These are phyloP conservation scores for Craterostigma plantagineum DNA, from an alignment of 257 asterid genomes.

Conservation along the genomic window DNA sequence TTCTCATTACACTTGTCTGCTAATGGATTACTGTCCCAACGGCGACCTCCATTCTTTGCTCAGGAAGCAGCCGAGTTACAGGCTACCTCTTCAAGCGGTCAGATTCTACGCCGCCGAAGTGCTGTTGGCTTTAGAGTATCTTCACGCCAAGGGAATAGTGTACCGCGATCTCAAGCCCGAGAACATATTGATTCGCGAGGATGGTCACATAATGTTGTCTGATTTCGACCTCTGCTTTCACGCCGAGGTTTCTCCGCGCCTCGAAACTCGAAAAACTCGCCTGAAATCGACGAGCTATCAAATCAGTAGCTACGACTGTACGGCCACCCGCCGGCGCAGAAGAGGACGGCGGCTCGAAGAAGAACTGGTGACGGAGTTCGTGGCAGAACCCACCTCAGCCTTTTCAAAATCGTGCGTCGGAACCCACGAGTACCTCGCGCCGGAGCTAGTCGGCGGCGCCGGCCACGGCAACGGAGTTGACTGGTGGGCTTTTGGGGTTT, in stretches of 20 bases:
- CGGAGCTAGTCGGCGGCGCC: conserved; percentile 48
- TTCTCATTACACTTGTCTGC: conserved; percentile 65
- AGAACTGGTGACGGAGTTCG: conserved; percentile 48
- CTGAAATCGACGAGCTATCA: too few species aligned
- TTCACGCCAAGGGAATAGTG: conserved; percentile 64
- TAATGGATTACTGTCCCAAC: conserved; percentile 70
- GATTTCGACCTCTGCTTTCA: conserved; percentile 69
- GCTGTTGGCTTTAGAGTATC: conserved; percentile 48
- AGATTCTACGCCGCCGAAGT: conserved; percentile 68
- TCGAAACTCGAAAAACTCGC: conserved; percentile 14
- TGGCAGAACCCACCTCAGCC: conserved; percentile 64
- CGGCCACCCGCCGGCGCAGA: conserved; percentile 9
- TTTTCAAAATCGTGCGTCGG: conserved; percentile 81
- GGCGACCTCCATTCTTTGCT: conserved; percentile 76
- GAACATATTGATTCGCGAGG: conserved; percentile 62
- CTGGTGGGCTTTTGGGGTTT: conserved; percentile 92
- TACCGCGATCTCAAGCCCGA: conserved; percentile 81
- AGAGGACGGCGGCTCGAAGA: conserved; percentile 13
- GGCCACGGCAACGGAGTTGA: conserved; percentile 94
- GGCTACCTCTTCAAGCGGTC: conserved; percentile 36
- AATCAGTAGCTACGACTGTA: conserved; percentile 1
- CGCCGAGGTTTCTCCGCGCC: conserved; percentile 29
- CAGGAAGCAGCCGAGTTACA: conserved; percentile 38
- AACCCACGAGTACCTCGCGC: conserved; percentile 76
- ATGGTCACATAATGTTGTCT: conserved; percentile 70